phyloP scores from a whole-genome alignment of 225 moss, liverwort and hornwort species.

The Anthoceros angustus region DNA sequence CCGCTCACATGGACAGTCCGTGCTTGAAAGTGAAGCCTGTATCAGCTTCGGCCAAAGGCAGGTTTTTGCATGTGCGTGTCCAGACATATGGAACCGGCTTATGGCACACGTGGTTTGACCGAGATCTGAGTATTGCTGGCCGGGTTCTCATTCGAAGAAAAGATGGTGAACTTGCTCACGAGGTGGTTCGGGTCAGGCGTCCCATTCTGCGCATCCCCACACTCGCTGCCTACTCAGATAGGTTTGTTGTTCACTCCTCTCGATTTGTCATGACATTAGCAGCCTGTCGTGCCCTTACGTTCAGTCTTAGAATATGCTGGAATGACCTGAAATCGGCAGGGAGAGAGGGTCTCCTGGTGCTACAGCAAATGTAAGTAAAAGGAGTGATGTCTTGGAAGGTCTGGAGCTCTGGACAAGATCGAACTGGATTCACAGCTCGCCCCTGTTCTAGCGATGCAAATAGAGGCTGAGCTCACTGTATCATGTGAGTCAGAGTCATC shows the following conservation, averaged over 20 bases:
- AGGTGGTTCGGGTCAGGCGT: conserved; percentile 56
- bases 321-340: too few species aligned
- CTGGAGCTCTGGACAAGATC: conserved; percentile 39
- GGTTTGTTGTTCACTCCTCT: conserved; percentile 16
- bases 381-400: conserved; percentile 34
- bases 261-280: not conserved
- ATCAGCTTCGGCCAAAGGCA: conserved; percentile 54
- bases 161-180: conserved; percentile 45
- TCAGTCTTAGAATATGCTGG: not conserved
- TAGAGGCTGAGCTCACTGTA: conserved; percentile 33
- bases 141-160: conserved; percentile 51
- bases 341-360: too few species aligned
- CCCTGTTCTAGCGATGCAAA: conserved; percentile 68
- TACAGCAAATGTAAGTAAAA: not conserved
- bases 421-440: conserved; percentile 74
- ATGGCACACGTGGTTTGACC: conserved; percentile 90
- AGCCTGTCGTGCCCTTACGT: not conserved
- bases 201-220: conserved; percentile 83
- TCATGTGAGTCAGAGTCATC: conserved; percentile 11
- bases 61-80: conserved; percentile 67
- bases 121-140: conserved; percentile 66
- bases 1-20: conserved; percentile 85
- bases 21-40: conserved; percentile 83
- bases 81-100: conserved; percentile 72
- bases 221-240: conserved; percentile 61